phyloP scores from a whole-genome alignment of 2,329 filamentous ascomycete species.

The Fusarium newnesense region DNA sequence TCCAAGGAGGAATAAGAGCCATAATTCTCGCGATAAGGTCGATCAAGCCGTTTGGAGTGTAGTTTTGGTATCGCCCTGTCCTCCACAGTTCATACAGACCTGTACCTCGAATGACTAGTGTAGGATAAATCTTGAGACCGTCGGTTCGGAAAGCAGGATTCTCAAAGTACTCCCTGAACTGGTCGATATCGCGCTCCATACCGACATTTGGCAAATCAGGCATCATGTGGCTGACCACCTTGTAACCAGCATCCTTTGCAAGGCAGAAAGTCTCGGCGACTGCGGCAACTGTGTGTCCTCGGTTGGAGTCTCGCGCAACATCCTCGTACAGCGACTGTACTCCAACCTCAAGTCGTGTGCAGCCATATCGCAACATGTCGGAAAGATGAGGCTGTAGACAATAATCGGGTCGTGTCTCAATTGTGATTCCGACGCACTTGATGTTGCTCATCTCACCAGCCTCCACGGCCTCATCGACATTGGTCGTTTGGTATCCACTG shows the following conservation, averaged over 20 bases:
- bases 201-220: conserved; percentile 97
- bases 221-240: conserved; percentile 99
- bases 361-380: conserved; percentile 97
- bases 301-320: conserved; percentile 96
- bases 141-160: conserved; percentile 96
- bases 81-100: conserved; percentile 98
- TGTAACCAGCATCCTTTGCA: conserved; percentile 98
- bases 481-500: conserved; percentile 92
- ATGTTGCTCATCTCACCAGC: conserved; percentile 96
- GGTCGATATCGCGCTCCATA: conserved; percentile 96
- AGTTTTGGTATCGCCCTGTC: conserved; percentile 97
- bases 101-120: conserved; percentile 94
- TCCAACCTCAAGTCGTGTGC: conserved; percentile 91
- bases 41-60: conserved; percentile 95
- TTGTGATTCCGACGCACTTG: conserved; percentile 98
- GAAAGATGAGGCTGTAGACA: conserved; percentile 95
- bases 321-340: conserved; percentile 98
- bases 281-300: conserved; percentile 93
- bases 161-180: conserved; percentile 98
- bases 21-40: conserved; percentile 97
- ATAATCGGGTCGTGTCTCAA: conserved; percentile 97
- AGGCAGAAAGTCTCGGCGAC: conserved; percentile 97
- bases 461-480: conserved; percentile 94
- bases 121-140: conserved; percentile 97
- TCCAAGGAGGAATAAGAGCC: conserved; percentile 95